Evolutionary conservation across 2,329 filamentous ascomycete genomes (phyloP), one percentile per base, ranked within the genome.

Genomic region (Bipolaris victoriae): DNA sequence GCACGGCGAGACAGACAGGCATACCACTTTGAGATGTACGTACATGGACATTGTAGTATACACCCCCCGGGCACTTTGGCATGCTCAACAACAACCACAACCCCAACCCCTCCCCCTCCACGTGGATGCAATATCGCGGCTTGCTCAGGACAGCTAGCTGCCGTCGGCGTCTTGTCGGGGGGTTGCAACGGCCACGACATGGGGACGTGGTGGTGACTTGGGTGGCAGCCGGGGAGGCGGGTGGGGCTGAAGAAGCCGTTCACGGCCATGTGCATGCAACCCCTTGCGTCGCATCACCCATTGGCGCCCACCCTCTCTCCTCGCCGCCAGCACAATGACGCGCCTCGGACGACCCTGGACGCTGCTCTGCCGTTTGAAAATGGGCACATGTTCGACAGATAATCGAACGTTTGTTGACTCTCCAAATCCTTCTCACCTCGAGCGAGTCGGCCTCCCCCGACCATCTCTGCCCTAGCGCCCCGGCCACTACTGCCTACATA

Each of bases 381-480:
- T 70, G 68, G 69, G 63, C 60, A 64, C 56, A 64, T 58, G 44
- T 45, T 64, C 58, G 60, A 56, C 63, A 57, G 60, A 67, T 43
- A 44, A 47, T 65, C 63, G 57, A 44, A 61, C 51, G 61, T 26
- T 31, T 65, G 60, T 57, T 13, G 29, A 31, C 63, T 60, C 59
- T 61, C 55, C 10, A 31, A 44, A 52, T 56, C 44, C 51, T 51
- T 71, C 64, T 66, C 29, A 43, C 13, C 40, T 5, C 40, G 5
- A 22, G 7, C 40, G 40, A 24, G 36, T 24, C 31, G 18, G 24
- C 35, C 22, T 43, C 49, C 54, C 70, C 71, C 29, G 29, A 31
- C 29, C 71, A 73, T 72, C 69, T 62, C 72, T 66, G 61, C 58
- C 39, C 58, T 65, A 64, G 64, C 57, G 61, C 55, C 55, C 60